Percentiles rank a stretch among this genome's conserved stretches.
Evolutionary conservation across 2,329 filamentous ascomycete species (phyloP).

Genomic region (Chaetomiaceae sp.): DNA sequence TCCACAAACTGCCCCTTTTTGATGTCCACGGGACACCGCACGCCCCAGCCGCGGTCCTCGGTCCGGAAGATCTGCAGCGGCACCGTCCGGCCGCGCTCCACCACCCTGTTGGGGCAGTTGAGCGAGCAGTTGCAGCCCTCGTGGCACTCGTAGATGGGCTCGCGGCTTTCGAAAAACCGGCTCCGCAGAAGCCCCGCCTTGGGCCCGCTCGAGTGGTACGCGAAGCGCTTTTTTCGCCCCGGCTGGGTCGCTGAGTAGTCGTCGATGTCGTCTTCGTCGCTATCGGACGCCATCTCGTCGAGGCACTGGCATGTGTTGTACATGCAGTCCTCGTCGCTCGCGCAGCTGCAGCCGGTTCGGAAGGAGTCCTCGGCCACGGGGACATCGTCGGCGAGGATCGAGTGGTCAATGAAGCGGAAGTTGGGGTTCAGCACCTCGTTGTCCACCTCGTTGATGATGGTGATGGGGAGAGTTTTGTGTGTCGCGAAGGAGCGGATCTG

Average conservation of each 20-base stretch:
- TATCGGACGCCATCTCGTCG: conserved; percentile 50
- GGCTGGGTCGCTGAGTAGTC: conserved; percentile 42
- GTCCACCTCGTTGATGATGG: conserved; percentile 61
- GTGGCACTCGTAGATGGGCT: conserved; percentile 79
- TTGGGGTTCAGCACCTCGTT: conserved; percentile 49
- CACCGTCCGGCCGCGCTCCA: conserved; percentile 67
- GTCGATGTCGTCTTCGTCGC: conserved; percentile 51
- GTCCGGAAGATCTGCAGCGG: conserved; percentile 76
- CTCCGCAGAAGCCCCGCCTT: conserved; percentile 50
- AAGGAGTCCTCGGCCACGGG: conserved; percentile 56
- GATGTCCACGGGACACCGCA: conserved; percentile 61
- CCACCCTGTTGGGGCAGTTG: conserved; percentile 68
- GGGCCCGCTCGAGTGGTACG: conserved; percentile 57
- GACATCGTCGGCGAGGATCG: conserved; percentile 57
- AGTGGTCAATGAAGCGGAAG: conserved; percentile 66
- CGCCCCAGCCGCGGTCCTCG: conserved; percentile 67
- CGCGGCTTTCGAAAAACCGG: conserved; percentile 48
- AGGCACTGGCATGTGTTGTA: conserved; percentile 66
- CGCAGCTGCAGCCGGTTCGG: conserved; percentile 65
- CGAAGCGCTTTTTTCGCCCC: conserved; percentile 45
- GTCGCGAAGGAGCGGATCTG: conserved; percentile 54
- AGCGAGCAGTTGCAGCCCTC: conserved; percentile 60
- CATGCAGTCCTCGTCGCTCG: conserved; percentile 58
- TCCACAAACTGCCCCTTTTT: conserved; percentile 74
- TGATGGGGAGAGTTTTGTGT: conserved; percentile 49